Evolutionary conservation across 140 eudicot species (phyloP).

Genomic region (Bidens hawaiensis): DNA sequence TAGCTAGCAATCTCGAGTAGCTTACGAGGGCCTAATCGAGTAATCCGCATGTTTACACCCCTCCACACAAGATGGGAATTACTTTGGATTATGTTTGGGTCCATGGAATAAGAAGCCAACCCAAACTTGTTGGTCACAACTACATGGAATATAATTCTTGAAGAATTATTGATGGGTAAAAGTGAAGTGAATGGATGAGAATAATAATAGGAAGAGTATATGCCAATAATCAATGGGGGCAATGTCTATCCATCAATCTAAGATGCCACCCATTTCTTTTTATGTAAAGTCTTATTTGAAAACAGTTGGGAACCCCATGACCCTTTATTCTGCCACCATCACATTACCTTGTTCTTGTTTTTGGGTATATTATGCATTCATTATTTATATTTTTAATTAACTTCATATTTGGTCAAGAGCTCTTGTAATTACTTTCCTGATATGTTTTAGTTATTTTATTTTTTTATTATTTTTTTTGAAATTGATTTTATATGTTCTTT

Average conservation of each 20-base stretch:
- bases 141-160: slow-evolving; percentile 22
- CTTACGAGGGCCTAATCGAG: neutral
- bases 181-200: slow-evolving; percentile 34
- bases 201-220: slow-evolving; percentile 37
- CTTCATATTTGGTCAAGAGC: slow-evolving; percentile 1
- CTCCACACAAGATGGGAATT: slow-evolving; percentile 15
- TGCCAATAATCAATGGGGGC: slow-evolving; percentile 39
- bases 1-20: neutral
- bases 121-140: slow-evolving; percentile 26
- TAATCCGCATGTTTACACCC: too few species aligned
- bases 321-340: slow-evolving; percentile 40
- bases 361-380: slow-evolving; percentile 14
- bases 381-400: slow-evolving; percentile 18
- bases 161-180: slow-evolving; percentile 32
- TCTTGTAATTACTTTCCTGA: neutral
- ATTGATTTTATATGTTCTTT: neutral
- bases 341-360: slow-evolving; percentile 14
- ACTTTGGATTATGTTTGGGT: slow-evolving; percentile 19
- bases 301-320: slow-evolving; percentile 24
- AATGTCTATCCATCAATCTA: slow-evolving; percentile 42
- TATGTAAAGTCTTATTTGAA: slow-evolving; percentile 21
- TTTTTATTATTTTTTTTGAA: neutral
- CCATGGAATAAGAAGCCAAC: slow-evolving; percentile 28
- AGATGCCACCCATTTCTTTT: slow-evolving; percentile 36
- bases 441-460: neutral